A percentile compares a stretch with the other conserved stretches of the same genome.
Evolutionary conservation across 2,329 filamentous ascomycete genomes (phyloP).

Genomic region (Rhynchosporium agropyri): DNA sequence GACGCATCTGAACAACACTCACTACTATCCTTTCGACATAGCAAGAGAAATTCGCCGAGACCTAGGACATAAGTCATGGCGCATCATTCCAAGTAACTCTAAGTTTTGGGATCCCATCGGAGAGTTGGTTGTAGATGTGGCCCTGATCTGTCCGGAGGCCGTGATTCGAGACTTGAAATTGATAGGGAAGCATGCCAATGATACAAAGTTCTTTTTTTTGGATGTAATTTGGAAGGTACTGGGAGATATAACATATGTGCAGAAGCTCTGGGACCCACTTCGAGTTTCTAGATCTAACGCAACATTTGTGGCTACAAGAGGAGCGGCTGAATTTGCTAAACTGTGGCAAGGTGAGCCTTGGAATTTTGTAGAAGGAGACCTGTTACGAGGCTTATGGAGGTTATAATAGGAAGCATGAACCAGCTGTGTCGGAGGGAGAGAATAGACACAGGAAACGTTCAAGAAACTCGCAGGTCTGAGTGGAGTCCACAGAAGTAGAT

Average conservation of each 20-base stretch:
- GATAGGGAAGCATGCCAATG: slow-evolving; percentile 20
- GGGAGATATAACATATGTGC: neutral
- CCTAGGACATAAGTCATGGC: slow-evolving; percentile 17
- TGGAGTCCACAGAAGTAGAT: too few species aligned
- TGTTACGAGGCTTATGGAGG: slow-evolving; percentile 20
- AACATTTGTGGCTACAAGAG: slow-evolving; percentile 24
- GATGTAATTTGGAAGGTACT: slow-evolving; percentile 24
- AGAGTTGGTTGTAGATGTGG: slow-evolving; percentile 11
- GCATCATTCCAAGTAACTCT: neutral
- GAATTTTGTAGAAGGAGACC: slow-evolving; percentile 22
- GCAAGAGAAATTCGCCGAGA: slow-evolving; percentile 6
- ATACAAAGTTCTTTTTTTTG: slow-evolving; percentile 21
- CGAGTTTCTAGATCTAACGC: slow-evolving; percentile 14
- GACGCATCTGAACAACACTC: neutral
- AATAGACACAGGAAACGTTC: too few species aligned
- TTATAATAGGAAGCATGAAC: neutral
- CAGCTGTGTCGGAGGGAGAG: neutral
- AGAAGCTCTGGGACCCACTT: slow-evolving; percentile 8
- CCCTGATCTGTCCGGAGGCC: neutral
- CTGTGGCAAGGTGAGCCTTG: slow-evolving; percentile 20
- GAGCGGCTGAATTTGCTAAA: slow-evolving; percentile 28
- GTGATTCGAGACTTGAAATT: slow-evolving; percentile 31
- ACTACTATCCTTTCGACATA: neutral
- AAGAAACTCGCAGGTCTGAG: too few species aligned
- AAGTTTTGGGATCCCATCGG: slow-evolving; percentile 24